Percentiles rank a stretch among this genome's conserved stretches.
These are phyloP conservation scores for Penicillium corylophilum DNA, from an alignment of 2,329 filamentous ascomycete species.

Conservation along the genomic window DNA sequence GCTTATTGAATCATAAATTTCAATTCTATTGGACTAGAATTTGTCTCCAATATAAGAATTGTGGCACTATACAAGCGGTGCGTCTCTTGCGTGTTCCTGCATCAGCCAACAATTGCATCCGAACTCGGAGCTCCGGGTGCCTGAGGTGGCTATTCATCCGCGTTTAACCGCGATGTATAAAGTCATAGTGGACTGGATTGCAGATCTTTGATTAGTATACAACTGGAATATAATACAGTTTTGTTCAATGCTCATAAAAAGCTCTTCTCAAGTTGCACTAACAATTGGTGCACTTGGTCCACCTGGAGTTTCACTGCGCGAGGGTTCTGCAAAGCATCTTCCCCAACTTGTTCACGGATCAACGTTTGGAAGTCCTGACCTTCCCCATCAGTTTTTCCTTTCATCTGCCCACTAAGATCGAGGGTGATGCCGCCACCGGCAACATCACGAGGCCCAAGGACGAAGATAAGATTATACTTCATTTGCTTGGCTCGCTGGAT, in stretches of 20 bases:
- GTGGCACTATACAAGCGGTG: not conserved
- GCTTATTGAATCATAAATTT: not conserved
- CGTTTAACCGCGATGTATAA: slow-evolving; percentile 14
- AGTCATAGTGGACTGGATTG: slow-evolving; percentile 2
- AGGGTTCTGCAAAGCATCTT: slow-evolving; percentile 31
- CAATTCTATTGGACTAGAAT: no score
- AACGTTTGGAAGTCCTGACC: slow-evolving; percentile 28
- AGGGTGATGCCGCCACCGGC: slow-evolving; percentile 55
- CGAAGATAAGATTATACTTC: slow-evolving; percentile 71
- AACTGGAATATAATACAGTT: slow-evolving; percentile 3
- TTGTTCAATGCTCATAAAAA: slow-evolving; percentile 32
- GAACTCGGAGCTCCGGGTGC: slow-evolving; percentile 15
- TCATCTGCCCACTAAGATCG: slow-evolving; percentile 43
- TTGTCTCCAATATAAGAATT: not conserved
- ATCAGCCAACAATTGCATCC: not conserved
- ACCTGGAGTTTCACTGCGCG: slow-evolving; percentile 38
- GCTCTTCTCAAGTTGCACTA: slow-evolving; percentile 38
- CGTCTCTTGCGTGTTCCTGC: not conserved
- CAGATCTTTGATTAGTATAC: slow-evolving; percentile 5
- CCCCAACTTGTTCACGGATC: slow-evolving; percentile 26
- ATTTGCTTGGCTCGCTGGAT: slow-evolving; percentile 68
- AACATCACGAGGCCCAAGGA: slow-evolving; percentile 68
- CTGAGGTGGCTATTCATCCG: slow-evolving; percentile 6
- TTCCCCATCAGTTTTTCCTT: slow-evolving; percentile 39
- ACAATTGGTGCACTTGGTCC: slow-evolving; percentile 37